Evolutionary conservation across 768 basidiomycete genomes (phyloP).

Genomic region (Tephrocybe rancida): DNA sequence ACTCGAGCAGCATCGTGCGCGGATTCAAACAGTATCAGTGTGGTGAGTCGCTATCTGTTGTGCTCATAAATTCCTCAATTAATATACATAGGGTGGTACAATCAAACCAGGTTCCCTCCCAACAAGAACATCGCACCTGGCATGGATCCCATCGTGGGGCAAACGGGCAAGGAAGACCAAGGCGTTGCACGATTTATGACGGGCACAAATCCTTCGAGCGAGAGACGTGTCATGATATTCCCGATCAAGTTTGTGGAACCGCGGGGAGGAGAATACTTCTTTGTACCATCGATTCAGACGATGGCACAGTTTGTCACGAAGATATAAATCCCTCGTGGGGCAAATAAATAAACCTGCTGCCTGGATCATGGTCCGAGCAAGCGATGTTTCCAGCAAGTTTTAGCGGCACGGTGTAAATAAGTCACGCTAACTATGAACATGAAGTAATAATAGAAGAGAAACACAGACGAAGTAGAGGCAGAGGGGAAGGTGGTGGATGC

Average conservation of each 20-base stretch:
- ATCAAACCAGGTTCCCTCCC: constrained; percentile 15
- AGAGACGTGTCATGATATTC: constrained; percentile 10
- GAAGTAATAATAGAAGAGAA: too few relatives aligned
- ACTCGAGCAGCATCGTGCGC: constrained; percentile 19
- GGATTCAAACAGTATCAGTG: constrained; percentile 19
- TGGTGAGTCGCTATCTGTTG: constrained; percentile 3
- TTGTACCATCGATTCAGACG: constrained; percentile 22
- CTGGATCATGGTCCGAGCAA: too few relatives aligned
- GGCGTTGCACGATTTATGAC: constrained; percentile 12
- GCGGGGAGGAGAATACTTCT: constrained; percentile 27
- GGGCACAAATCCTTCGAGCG: constrained; percentile 9
- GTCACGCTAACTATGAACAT: too few relatives aligned
- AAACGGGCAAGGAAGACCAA: constrained; percentile 11
- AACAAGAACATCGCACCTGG: constrained; percentile 13
- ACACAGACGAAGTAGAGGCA: too few relatives aligned
- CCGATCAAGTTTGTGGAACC: constrained; percentile 15
- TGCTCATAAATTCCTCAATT: background rate
- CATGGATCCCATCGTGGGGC: constrained; percentile 16
- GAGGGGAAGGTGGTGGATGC: too few relatives aligned
- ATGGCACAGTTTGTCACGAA: constrained; percentile 7
- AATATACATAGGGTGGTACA: constrained; percentile 11
- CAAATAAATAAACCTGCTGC: too few relatives aligned
- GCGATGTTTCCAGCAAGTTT: too few relatives aligned
- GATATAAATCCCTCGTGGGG: background rate
- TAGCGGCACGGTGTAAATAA: too few relatives aligned